A percentile compares a stretch with the other conserved stretches of the same genome.
Evolutionary conservation across 192 early-diverging fungal species (phyloP).

Genomic region (Podila verticillata): DNA sequence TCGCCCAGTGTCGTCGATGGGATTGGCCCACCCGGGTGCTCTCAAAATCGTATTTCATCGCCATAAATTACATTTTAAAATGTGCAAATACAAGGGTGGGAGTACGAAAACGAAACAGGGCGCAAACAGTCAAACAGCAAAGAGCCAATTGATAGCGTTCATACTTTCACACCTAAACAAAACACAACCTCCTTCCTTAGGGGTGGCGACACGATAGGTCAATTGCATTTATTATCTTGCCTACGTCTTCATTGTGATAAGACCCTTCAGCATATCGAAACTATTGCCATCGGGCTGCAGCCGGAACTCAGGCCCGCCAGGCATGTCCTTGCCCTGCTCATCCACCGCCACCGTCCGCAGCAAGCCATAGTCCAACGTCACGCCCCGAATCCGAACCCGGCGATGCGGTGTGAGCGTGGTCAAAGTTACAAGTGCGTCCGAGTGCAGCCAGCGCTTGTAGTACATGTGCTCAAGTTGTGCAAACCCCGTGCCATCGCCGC

Average conservation of each 20-base stretch:
- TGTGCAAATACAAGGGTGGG: too few relatives aligned
- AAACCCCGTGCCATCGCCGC: constrained; percentile 63
- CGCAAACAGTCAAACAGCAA: too few relatives aligned
- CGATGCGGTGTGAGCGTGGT: constrained; percentile 36
- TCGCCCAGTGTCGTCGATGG: too few relatives aligned
- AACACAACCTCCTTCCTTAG: too few relatives aligned
- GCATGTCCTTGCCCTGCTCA: constrained; percentile 42
- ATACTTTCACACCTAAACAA: too few relatives aligned
- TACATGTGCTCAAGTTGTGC: constrained; percentile 80
- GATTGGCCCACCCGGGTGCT: too few relatives aligned
- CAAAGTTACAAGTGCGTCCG: constrained; percentile 47
- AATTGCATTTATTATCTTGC: too few relatives aligned
- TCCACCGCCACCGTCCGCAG: constrained; percentile 71
- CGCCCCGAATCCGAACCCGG: constrained; percentile 75
- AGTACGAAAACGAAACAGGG: too few relatives aligned
- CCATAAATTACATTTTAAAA: too few relatives aligned
- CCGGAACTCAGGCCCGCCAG: constrained; percentile 19
- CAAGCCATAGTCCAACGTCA: constrained; percentile 79
- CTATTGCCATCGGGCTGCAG: constrained; percentile 97
- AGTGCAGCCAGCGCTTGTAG: constrained; percentile 90
- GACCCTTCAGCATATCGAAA: constrained; percentile 96
- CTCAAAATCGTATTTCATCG: too few relatives aligned
- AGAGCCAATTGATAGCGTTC: too few relatives aligned
- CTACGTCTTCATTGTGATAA: constrained; percentile 77
- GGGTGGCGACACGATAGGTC: too few relatives aligned